Conservation (phyloP, 78 protist species). For the Emiliania huxleyi region DNA sequence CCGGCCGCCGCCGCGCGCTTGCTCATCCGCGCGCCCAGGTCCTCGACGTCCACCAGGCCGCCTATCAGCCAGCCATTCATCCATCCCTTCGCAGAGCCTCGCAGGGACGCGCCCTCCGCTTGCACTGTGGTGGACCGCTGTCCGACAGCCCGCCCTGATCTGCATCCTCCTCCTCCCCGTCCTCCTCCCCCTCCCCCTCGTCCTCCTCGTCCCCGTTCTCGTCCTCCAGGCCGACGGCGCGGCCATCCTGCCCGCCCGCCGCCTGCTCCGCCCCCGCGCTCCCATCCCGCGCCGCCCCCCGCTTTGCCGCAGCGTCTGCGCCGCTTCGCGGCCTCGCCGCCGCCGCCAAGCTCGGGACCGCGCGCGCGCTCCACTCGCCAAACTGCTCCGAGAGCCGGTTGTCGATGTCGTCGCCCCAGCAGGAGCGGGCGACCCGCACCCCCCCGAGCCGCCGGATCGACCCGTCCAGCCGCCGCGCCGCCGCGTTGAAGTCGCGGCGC, state of each 20-base stretch:
- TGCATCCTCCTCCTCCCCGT: no score
- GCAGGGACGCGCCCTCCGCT: no score
- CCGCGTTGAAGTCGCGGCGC: slow-evolving; percentile 8
- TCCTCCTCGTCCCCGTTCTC: not conserved
- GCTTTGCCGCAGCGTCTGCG: no score
- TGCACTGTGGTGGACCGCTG: no score
- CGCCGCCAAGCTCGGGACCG: no score
- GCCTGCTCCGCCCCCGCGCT: no score
- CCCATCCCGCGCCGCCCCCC: no score
- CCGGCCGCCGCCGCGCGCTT: not conserved
- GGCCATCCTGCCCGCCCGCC: no score
- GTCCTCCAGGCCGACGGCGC: not conserved
- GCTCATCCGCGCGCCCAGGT: not conserved
- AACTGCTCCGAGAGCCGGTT: not conserved
- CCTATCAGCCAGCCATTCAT: not conserved
- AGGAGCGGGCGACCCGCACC: not conserved
- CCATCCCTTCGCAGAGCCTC: no score
- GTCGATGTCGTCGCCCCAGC: slow-evolving; percentile 20
- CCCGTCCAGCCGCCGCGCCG: not conserved
- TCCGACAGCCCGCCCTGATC: no score
- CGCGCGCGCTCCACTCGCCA: not conserved
- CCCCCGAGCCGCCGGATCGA: not conserved
- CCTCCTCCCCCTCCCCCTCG: not conserved
- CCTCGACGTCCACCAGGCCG: not conserved
- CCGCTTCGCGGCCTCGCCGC: no score